Evolutionary conservation across 768 basidiomycete species (phyloP).

Genomic region (Lactifluus piperatus): DNA sequence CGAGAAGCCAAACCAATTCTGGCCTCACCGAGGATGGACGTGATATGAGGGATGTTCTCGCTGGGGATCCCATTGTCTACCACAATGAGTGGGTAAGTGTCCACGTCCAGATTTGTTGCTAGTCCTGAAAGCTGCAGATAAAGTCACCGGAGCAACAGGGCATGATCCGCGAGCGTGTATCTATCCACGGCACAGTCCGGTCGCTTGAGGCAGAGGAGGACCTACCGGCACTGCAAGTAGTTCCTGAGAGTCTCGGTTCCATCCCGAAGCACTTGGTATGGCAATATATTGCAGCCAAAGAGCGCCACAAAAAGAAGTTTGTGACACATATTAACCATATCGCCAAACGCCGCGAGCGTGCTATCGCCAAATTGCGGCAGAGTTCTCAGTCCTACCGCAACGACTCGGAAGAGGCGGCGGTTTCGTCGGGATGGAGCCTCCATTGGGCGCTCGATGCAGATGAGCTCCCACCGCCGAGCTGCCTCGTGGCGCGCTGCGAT

Average conservation of each 20-base stretch:
- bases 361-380: slow-evolving; percentile 37
- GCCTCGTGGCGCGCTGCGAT: slow-evolving; percentile 80
- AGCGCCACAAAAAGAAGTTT: slow-evolving; percentile 61
- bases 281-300: slow-evolving; percentile 61
- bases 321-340: slow-evolving; percentile 43
- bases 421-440: slow-evolving; percentile 59
- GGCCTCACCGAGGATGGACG: slow-evolving; percentile 12
- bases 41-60: slow-evolving; percentile 24
- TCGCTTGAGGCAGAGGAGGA: slow-evolving; percentile 65
- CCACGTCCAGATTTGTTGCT: not conserved
- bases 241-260: slow-evolving; percentile 55
- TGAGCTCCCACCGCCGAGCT: slow-evolving; percentile 85
- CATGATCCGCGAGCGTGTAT: slow-evolving; percentile 90
- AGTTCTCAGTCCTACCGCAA: not conserved
- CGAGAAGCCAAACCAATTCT: not conserved
- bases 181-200: slow-evolving; percentile 65
- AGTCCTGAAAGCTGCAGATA: not conserved
- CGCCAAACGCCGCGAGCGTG: slow-evolving; percentile 55
- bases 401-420: slow-evolving; percentile 17
- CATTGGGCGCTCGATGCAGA: slow-evolving; percentile 68
- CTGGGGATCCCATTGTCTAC: slow-evolving; percentile 59
- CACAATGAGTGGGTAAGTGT: slow-evolving; percentile 36
- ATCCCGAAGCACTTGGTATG: slow-evolving; percentile 66
- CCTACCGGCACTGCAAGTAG: slow-evolving; percentile 55
- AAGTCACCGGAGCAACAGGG: slow-evolving; percentile 37